A percentile compares a stretch with the other conserved stretches of the same genome.
Evolutionary conservation across 345 rosid genomes (phyloP).

Genomic region (Populus deltoides): DNA sequence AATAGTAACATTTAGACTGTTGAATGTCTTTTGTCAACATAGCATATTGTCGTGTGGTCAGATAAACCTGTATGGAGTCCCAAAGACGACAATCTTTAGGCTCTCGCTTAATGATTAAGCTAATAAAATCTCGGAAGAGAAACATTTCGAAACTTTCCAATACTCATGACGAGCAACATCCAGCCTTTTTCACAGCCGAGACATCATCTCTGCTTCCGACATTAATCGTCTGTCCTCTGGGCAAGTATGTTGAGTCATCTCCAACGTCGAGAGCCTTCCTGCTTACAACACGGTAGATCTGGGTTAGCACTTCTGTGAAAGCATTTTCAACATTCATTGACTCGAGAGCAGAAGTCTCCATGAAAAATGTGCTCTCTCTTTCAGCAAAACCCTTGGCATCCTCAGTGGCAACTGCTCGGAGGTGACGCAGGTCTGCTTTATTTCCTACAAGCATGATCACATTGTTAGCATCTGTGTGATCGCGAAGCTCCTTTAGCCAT

Average conservation of each 20-base stretch:
- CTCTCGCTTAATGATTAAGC: not conserved
- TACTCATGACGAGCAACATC: slow-evolving; percentile 25
- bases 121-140: not conserved
- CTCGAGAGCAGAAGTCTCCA: slow-evolving; percentile 36
- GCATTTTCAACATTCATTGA: slow-evolving; percentile 33
- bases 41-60: not conserved
- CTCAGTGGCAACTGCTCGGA: slow-evolving; percentile 24
- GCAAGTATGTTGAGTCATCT: slow-evolving; percentile 25
- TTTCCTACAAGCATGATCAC: slow-evolving; percentile 38
- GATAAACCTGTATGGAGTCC: slow-evolving; percentile 5
- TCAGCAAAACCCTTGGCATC: slow-evolving; percentile 27
- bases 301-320: slow-evolving; percentile 32
- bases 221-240: slow-evolving; percentile 31
- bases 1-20: not conserved
- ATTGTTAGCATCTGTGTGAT: slow-evolving; percentile 34
- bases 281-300: slow-evolving; percentile 31
- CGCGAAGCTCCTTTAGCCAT: slow-evolving; percentile 35
- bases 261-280: slow-evolving; percentile 34
- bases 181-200: slow-evolving; percentile 28
- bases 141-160: not conserved
- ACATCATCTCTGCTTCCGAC: slow-evolving; percentile 32
- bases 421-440: slow-evolving; percentile 34
- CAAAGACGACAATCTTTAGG: not conserved
- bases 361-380: slow-evolving; percentile 29
- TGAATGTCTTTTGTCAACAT: not conserved